Evolutionary conservation across 768 basidiomycete genomes (phyloP), one percentile per base, ranked within the genome.

Genomic region (Hebeloma cylindrosporum): DNA sequence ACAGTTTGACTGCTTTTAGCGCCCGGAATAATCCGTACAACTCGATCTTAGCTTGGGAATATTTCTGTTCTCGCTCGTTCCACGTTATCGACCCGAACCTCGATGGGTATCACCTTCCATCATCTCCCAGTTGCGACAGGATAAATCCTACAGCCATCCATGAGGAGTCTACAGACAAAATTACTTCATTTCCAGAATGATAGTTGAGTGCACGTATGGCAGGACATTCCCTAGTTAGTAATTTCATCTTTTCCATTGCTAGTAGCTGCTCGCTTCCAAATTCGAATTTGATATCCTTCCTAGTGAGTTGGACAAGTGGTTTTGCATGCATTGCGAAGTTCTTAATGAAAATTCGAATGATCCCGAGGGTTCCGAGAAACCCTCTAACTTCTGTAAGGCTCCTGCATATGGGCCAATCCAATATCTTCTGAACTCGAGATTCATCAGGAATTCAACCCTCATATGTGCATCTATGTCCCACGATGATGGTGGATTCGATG

Each of bases 401-500:
- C 2, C n/a, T 8, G 10, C 41, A 43, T 3, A 16, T 11, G 7
- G 20, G 30, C 41, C 41, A 43, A 37, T 30, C 40, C 18, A 21
- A 48, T 25, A 70, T 59, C 20, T 65, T 66, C 32, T 47, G 44
- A 11, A 56, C 29, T 16, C 40, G 18, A 7, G 29, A 14, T 10
- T 17, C 22, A 3, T 70, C 58, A 0, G 68, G 64, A 0, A 62
- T n/a, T 0, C 60, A 45, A 0, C 72, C 70, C 5, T 69, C 54
- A 9, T 59, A 61, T 0, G 60, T 69, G 28, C 66, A 69, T 0
- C 38, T 45, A 25, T 73, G 67, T 0, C 69, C 52, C 1, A 57
- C 52, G 10, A 53, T 36, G 0, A 50, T 22, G 3, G 22, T 16
- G 32, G 27, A 16, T 38, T 33, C 9, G 20, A 36, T 40, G n/a